Conservation (phyloP, 495 filamentous ascomycete species). For the Neurospora sp. region DNA sequence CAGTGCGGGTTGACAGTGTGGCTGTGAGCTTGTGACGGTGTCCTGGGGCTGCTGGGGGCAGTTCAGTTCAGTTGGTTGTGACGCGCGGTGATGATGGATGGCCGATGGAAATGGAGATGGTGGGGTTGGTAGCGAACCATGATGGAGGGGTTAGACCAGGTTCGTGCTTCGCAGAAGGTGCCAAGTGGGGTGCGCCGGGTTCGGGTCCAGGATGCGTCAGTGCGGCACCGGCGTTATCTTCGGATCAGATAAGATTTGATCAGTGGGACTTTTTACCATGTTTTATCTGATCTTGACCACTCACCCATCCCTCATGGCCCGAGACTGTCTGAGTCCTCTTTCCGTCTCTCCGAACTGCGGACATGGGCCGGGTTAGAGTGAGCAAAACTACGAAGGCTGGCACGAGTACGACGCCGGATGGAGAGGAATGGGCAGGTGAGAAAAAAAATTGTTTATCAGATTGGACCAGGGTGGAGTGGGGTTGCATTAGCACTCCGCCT, state of each 20-base stretch:
- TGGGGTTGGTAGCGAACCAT: not conserved
- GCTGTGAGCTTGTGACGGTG: not conserved
- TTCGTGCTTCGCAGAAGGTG: slow-evolving; percentile 8
- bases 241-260: slow-evolving; percentile 43
- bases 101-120: not conserved
- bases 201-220: not conserved
- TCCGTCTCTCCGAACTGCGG: slow-evolving; percentile 11
- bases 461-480: slow-evolving; percentile 11
- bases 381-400: not conserved
- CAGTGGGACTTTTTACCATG: slow-evolving; percentile 5
- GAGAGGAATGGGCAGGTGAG: not conserved
- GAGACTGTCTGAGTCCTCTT: not conserved
- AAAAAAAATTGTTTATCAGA: slow-evolving; percentile 22
- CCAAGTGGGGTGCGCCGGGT: slow-evolving; percentile 4
- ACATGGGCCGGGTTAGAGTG: not conserved
- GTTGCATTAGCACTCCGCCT: not conserved
- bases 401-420: slow-evolving; percentile 3
- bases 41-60: not conserved
- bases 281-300: slow-evolving; percentile 1
- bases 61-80: not conserved
- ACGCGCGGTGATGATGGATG: not conserved
- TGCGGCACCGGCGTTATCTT: slow-evolving; percentile 40
- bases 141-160: slow-evolving; percentile 2
- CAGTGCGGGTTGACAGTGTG: not conserved
- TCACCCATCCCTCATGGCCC: not conserved